Percentiles rank a stretch among this genome's conserved stretches.
phyloP scores from a whole-genome alignment of 2,329 filamentous ascomycete genomes.

The Alternaria alternata region DNA sequence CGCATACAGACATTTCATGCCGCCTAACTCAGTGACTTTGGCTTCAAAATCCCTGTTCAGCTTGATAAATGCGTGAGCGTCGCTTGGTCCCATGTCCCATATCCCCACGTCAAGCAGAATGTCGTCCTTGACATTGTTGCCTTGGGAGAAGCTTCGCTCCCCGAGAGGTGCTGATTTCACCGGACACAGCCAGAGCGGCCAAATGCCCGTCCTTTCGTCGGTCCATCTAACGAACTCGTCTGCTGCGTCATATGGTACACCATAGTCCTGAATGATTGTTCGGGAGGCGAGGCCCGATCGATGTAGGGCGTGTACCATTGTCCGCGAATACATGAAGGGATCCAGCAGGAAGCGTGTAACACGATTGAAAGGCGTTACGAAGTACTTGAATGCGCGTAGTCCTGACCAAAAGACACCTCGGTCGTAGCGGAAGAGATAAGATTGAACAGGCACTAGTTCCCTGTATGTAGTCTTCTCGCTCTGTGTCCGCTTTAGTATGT shows the following conservation, averaged over 20 bases:
- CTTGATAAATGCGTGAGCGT: constrained; percentile 66
- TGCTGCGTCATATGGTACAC: constrained; percentile 62
- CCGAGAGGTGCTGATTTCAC: constrained; percentile 40
- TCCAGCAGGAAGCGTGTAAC: constrained; percentile 67
- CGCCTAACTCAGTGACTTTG: constrained; percentile 73
- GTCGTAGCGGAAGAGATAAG: constrained; percentile 70
- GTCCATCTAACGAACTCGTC: constrained; percentile 64
- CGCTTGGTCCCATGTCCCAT: constrained; percentile 77
- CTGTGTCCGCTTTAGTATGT: constrained; percentile 27
- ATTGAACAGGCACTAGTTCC: constrained; percentile 57
- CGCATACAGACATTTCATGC: constrained; percentile 88
- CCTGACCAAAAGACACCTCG: constrained; percentile 72
- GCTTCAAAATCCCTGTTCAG: constrained; percentile 77
- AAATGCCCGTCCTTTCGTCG: constrained; percentile 58
- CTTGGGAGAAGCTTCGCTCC: constrained; percentile 42
- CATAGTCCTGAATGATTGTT: constrained; percentile 70
- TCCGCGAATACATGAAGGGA: constrained; percentile 67
- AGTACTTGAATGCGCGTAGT: constrained; percentile 67
- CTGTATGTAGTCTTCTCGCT: constrained; percentile 23
- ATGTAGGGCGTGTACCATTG: constrained; percentile 70
- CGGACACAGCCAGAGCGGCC: constrained; percentile 69
- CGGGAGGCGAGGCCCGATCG: constrained; percentile 63
- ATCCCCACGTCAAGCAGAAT: constrained; percentile 63
- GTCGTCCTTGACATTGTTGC: constrained; percentile 38
- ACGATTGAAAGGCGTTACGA: constrained; percentile 66